phyloP scores from a whole-genome alignment of 176 grass and related monocot genomes.

The Cenchrus americanus region DNA sequence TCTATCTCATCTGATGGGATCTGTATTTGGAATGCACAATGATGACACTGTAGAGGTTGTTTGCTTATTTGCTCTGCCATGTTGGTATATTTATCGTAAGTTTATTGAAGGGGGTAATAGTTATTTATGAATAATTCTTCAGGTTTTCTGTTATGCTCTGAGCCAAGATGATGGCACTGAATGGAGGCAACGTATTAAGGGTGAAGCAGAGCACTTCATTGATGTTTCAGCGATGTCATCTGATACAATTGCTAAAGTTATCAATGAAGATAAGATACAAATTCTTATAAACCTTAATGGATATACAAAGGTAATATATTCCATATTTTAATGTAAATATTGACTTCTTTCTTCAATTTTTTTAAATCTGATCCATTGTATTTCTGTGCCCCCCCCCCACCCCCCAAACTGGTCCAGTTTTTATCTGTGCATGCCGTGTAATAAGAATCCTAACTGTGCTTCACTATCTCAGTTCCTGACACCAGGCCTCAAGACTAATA shows the following conservation, averaged over 20 bases:
- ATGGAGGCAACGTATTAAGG: conserved; percentile 1
- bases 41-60: neutral
- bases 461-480: neutral
- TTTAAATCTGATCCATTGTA: neutral
- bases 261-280: conserved; percentile 19
- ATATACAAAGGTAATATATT: conserved; percentile 11
- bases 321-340: neutral
- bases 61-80: neutral
- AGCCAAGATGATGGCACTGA: conserved; percentile 18
- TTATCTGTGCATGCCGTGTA: neutral
- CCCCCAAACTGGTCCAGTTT: neutral
- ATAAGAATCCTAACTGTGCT: neutral
- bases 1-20: conserved; percentile 95
- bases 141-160: conserved; percentile 21
- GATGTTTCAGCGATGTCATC: conserved; percentile 22
- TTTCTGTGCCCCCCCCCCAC: too few relatives aligned
- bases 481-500: neutral
- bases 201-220: conserved; percentile 18
- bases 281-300: conserved; percentile 22
- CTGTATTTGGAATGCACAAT: conserved; percentile 76
- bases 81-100: neutral
- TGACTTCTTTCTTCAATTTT: neutral
- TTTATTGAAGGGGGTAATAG: neutral
- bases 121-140: conserved; percentile 7
- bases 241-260: conserved; percentile 18